A percentile compares a stretch with the other conserved stretches of the same genome.
Evolutionary conservation across 306 rosid species (phyloP).

Genomic region (Cucurbita pepo): DNA sequence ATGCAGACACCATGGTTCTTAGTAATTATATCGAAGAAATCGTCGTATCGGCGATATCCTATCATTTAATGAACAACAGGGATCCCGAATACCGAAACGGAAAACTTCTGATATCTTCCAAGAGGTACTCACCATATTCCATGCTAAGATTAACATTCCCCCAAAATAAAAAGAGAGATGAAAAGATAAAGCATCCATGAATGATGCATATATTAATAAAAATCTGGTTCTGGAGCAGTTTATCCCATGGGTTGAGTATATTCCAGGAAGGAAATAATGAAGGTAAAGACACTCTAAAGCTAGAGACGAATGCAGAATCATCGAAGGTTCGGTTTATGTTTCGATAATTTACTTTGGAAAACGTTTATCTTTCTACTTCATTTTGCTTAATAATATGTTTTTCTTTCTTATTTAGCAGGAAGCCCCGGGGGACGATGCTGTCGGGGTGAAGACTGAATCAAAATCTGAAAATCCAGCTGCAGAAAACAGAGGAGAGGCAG

Average conservation of each 20-base stretch:
- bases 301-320: slow-evolving; percentile 49
- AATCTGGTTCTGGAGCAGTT: slow-evolving; percentile 40
- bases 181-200: background rate
- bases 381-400: background rate
- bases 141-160: background rate
- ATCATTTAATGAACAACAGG: slow-evolving; percentile 47
- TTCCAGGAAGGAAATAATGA: slow-evolving; percentile 58
- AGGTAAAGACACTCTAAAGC: slow-evolving; percentile 43
- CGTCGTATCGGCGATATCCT: slow-evolving; percentile 59
- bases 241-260: slow-evolving; percentile 71
- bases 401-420: slow-evolving; percentile 26
- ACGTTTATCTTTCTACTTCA: background rate
- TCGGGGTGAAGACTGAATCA: slow-evolving; percentile 36
- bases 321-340: slow-evolving; percentile 36
- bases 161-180: background rate
- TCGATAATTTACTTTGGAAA: background rate
- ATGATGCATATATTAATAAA: background rate
- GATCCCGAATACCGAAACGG: slow-evolving; percentile 83
- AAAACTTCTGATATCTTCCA: slow-evolving; percentile 69
- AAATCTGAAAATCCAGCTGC: slow-evolving; percentile 32
- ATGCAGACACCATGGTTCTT: slow-evolving; percentile 44
- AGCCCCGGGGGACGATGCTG: slow-evolving; percentile 30
- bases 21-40: slow-evolving; percentile 65
- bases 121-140: slow-evolving; percentile 30
- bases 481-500: slow-evolving; percentile 48